Evolutionary conservation across 495 filamentous ascomycete genomes (phyloP).

Genomic region (Hyphodiscus hymeniophilus): DNA sequence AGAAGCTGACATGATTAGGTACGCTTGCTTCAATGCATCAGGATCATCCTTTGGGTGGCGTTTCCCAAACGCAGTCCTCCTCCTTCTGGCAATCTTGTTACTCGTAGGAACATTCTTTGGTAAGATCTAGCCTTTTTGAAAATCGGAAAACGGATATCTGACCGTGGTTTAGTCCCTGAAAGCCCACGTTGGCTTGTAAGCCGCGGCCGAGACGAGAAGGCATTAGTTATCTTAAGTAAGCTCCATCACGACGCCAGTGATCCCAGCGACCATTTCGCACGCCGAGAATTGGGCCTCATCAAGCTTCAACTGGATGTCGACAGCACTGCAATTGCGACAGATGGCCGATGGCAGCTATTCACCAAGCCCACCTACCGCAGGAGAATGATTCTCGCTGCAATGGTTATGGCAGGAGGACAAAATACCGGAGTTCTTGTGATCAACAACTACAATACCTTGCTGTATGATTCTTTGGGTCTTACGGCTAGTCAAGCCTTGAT

Average conservation of each 20-base stretch:
- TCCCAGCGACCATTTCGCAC: conserved; percentile 20
- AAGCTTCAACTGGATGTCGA: conserved; percentile 17
- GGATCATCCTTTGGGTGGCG: conserved; percentile 7
- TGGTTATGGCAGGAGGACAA: conserved; percentile 22
- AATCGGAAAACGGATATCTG: neutral
- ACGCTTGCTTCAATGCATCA: neutral
- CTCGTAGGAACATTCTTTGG: conserved; percentile 4
- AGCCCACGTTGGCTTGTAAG: conserved; percentile 24
- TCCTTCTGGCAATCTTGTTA: conserved; percentile 10
- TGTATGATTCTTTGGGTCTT: conserved; percentile 23
- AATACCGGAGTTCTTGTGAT: conserved; percentile 24
- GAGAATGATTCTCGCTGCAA: conserved; percentile 18
- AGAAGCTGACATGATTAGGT: neutral
- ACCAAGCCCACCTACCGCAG: conserved; percentile 19
- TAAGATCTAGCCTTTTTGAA: neutral
- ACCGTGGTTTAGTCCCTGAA: conserved; percentile 19
- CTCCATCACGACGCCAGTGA: conserved; percentile 22
- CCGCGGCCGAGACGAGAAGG: conserved; percentile 24
- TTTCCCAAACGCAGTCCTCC: conserved; percentile 7
- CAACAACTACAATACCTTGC: conserved; percentile 25
- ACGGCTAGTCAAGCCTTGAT: conserved; percentile 19
- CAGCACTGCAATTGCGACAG: conserved; percentile 10
- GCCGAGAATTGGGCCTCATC: conserved; percentile 24
- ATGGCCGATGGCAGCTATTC: conserved; percentile 16
- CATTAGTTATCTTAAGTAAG: conserved; percentile 16